Evolutionary conservation across 2,329 filamentous ascomycete genomes (phyloP).

Genomic region (Exophiala spinifera): DNA sequence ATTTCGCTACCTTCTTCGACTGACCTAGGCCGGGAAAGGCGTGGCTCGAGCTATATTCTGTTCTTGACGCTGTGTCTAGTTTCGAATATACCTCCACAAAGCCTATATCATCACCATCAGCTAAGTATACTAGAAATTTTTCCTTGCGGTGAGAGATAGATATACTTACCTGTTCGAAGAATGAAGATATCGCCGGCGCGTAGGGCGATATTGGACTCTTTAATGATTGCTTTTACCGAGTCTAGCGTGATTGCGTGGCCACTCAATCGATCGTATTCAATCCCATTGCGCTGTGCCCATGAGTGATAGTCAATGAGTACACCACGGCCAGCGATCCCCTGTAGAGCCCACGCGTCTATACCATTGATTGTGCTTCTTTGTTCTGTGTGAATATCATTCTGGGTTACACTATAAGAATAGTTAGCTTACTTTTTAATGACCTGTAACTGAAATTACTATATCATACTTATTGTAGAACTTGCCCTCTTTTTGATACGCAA

Average conservation of each 20-base stretch:
- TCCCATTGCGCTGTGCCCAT: conserved; percentile 51
- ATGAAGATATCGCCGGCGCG: conserved; percentile 63
- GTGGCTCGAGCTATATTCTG: no score
- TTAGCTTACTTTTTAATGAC: neutral
- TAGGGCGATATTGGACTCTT: conserved; percentile 37
- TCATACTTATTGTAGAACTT: conserved; percentile 5
- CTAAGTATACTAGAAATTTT: no score
- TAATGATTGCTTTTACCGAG: conserved; percentile 52
- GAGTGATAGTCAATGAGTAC: conserved; percentile 43
- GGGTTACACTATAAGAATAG: conserved; percentile 3
- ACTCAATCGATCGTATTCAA: conserved; percentile 51
- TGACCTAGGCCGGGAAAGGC: no score
- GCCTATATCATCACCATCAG: conserved; percentile 41
- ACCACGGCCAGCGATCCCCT: conserved; percentile 42
- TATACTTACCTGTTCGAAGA: conserved; percentile 63
- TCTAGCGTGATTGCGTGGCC: conserved; percentile 52
- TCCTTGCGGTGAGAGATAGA: conserved; percentile 43
- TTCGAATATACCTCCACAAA: conserved; percentile 31
- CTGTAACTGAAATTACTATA: neutral
- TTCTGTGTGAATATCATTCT: conserved; percentile 11
- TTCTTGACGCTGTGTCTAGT: no score
- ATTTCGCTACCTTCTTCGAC: conserved; percentile 56
- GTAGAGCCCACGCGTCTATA: conserved; percentile 40
- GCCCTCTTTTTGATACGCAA: neutral
- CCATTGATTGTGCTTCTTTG: conserved; percentile 34